Conservation (phyloP, 2,329 filamentous ascomycete genomes). For the Microdochium bolleyi region DNA sequence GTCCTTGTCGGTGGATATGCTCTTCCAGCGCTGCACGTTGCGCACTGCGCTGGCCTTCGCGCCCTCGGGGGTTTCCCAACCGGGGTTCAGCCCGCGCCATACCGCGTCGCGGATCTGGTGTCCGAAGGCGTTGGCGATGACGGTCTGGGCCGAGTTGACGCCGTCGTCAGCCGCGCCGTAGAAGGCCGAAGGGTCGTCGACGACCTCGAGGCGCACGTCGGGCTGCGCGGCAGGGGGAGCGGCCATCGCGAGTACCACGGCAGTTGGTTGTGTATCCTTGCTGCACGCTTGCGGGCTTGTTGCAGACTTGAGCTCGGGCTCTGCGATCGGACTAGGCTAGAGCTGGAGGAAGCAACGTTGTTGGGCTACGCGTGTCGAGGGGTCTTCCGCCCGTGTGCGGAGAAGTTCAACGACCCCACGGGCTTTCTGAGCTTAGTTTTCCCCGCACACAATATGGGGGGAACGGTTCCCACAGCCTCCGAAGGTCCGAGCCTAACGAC, state of each 20-base stretch:
- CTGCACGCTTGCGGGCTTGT: too few species aligned
- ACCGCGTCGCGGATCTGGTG: constrained; percentile 39
- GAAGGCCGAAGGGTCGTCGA: constrained; percentile 12
- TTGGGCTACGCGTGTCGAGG: too few species aligned
- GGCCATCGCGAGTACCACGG: neutral
- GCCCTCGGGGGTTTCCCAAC: constrained; percentile 43
- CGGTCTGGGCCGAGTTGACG: constrained; percentile 14
- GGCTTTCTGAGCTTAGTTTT: too few species aligned
- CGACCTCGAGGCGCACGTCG: constrained; percentile 12
- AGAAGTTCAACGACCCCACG: too few species aligned
- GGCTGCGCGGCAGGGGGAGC: neutral
- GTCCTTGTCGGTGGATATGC: constrained; percentile 27
- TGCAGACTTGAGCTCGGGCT: too few species aligned
- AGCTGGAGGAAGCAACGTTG: too few species aligned
- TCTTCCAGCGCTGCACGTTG: constrained; percentile 32
- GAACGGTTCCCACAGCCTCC: too few species aligned
- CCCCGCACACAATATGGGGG: too few species aligned
- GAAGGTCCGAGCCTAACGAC: too few species aligned
- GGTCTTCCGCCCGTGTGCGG: too few species aligned
- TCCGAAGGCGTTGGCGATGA: constrained; percentile 35
- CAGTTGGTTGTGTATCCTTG: neutral
- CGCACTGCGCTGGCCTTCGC: constrained; percentile 23
- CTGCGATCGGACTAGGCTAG: too few species aligned
- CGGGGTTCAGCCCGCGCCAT: constrained; percentile 43
- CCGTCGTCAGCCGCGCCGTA: constrained; percentile 3